Percentiles rank a stretch among this genome's conserved stretches.
These are phyloP conservation scores for Puccinia sorghi DNA, from an alignment of 1,284 basidiomycete genomes.

Conservation along the genomic window DNA sequence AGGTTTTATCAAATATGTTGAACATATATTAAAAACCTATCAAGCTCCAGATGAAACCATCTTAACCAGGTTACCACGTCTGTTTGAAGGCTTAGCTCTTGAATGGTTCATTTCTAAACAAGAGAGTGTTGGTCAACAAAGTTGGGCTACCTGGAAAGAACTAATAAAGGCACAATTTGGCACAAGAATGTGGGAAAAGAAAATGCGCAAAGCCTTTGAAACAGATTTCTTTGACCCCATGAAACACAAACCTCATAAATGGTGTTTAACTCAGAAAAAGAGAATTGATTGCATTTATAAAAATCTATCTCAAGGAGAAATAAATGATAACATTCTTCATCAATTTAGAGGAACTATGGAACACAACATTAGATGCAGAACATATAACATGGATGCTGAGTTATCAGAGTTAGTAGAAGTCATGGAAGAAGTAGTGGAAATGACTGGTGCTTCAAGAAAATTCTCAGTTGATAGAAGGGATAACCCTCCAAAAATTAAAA, in stretches of 20 bases:
- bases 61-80: background rate
- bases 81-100: background rate
- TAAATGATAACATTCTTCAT: background rate
- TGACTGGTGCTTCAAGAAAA: background rate
- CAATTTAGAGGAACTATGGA: background rate
- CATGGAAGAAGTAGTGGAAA: too few relatives aligned
- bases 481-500: background rate
- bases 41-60: background rate
- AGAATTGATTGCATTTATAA: constrained; percentile 5
- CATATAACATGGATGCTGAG: background rate
- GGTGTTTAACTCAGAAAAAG: constrained; percentile 10
- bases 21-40: background rate
- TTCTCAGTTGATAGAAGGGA: background rate
- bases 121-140: background rate
- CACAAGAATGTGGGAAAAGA: background rate
- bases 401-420: background rate
- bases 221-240: too few relatives aligned
- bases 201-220: background rate
- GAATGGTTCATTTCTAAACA: constrained; percentile 1
- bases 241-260: background rate
- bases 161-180: background rate
- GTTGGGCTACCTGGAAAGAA: background rate
- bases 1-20: constrained; percentile 5
- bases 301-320: background rate
- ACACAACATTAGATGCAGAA: background rate